Base-by-base conservation (phyloP, 129 eudicot genomes). In the Chrysanthemum makinoi region DNA sequence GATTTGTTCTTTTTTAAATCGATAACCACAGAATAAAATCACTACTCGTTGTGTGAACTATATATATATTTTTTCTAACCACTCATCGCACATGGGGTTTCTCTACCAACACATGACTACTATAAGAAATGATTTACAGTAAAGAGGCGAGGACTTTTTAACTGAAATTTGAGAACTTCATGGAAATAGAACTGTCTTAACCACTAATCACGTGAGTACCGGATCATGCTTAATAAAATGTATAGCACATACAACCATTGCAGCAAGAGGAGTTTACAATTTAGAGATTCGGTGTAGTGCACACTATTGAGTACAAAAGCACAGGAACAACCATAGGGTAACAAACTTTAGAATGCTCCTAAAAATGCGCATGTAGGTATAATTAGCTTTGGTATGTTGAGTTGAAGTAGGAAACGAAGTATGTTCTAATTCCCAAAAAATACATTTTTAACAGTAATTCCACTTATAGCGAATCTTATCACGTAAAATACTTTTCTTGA, bases 11-110 rank as follows among this genome's bases (percentile, higher is more conserved):
- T 70, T 52, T 20, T 26, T 72, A 16, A 51, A 72, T 5, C 20
- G 55, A 43, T 65, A 18, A 60, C 62, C 15, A 47, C 57, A 46
- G 44, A 65, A 5, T 30, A 59, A 60, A 79, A 68, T 11, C 43
- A 15, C 43, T 16, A 22, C 14, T 3, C 61, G 10, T 18, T 55
- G 3, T 55, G 61, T 55, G 28, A 17, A 53, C 59, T 53, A 53
- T 15, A 7, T 53, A 26, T 24, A 26, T 26, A 2, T 26, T n/a
- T n/a, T n/a, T n/a, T n/a, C n/a, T n/a, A n/a, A n/a, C n/a, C n/a
- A n/a, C n/a, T n/a, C n/a, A n/a, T n/a, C n/a, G n/a, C n/a, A n/a
- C 30, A 26, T 26, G 30, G 30, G 30, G 30, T 26, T 26, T 26
- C 30, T 26, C 30, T 26, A 26, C 30, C 30, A 26, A 26, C 30